These are phyloP conservation scores for Plasmodium cynomolgi DNA, from an alignment of 169 alveolate genomes.

Conservation along the genomic window DNA sequence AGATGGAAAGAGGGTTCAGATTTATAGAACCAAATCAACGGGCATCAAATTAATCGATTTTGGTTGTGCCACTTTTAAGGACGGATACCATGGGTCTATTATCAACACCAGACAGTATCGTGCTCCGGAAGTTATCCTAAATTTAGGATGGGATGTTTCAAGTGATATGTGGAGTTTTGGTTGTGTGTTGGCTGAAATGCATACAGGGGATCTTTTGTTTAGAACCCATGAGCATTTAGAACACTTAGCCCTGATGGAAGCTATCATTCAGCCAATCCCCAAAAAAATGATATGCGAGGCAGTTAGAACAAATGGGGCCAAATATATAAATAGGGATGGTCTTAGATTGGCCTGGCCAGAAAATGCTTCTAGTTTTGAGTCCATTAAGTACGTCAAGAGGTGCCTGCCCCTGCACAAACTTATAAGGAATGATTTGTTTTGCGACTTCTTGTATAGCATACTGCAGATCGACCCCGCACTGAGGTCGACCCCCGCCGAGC, in stretches of 20 bases:
- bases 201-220: constrained; percentile 94
- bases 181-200: constrained; percentile 94
- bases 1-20: constrained; percentile 73
- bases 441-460: constrained; percentile 87
- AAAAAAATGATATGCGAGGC: constrained; percentile 78
- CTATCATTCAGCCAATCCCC: constrained; percentile 81
- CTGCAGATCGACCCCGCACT: constrained; percentile 87
- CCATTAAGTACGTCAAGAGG: constrained; percentile 81
- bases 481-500: constrained; percentile 91
- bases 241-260: constrained; percentile 95
- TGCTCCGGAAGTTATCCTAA: constrained; percentile 98
- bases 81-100: constrained; percentile 95
- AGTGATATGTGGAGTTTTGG: constrained; percentile 98
- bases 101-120: constrained; percentile 98
- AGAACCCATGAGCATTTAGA: constrained; percentile 95
- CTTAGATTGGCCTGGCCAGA: constrained; percentile 88
- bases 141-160: constrained; percentile 93
- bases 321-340: constrained; percentile 73
- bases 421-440: constrained; percentile 87
- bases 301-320: constrained; percentile 78
- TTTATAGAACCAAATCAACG: constrained; percentile 86
- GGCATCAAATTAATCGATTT: constrained; percentile 97
- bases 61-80: constrained; percentile 98
- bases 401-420: constrained; percentile 82
- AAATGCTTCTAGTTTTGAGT: constrained; percentile 82